These are phyloP conservation scores for Ulota crispa DNA, from an alignment of 225 moss, liverwort and hornwort species.

Conservation along the genomic window DNA sequence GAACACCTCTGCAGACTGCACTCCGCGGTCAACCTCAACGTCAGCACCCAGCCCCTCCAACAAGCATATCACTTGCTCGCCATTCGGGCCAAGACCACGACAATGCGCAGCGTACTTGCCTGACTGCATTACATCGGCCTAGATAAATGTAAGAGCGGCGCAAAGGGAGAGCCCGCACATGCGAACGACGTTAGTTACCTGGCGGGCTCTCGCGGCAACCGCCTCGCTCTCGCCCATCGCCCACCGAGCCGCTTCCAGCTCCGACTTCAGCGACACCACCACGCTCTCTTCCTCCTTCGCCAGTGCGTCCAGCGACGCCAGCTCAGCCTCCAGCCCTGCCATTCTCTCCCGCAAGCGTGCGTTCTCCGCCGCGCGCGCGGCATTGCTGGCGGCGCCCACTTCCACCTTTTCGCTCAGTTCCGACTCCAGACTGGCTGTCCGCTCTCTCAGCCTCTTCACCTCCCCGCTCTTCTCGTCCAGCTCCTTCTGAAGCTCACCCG, in stretches of 20 bases:
- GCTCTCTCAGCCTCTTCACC: constrained; percentile 18
- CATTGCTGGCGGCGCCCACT: background rate
- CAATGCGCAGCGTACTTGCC: background rate
- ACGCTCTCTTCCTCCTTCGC: constrained; percentile 31
- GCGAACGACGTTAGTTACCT: constrained; percentile 51
- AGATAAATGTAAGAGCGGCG: background rate
- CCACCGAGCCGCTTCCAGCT: constrained; percentile 38
- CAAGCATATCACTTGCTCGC: background rate
- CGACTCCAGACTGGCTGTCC: constrained; percentile 32
- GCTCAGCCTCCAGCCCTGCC: constrained; percentile 32
- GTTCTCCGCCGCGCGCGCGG: constrained; percentile 28
- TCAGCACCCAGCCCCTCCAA: background rate
- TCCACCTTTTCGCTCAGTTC: constrained; percentile 28
- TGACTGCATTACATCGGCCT: background rate
- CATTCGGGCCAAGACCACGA: background rate
- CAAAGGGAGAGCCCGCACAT: constrained; percentile 54
- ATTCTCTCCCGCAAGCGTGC: constrained; percentile 21
- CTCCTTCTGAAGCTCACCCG: constrained; percentile 34
- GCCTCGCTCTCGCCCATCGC: constrained; percentile 35
- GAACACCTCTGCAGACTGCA: constrained; percentile 58
- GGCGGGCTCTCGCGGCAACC: constrained; percentile 47
- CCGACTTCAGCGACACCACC: constrained; percentile 38
- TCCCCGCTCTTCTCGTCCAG: constrained; percentile 33
- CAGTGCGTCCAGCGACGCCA: constrained; percentile 37
- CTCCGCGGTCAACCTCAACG: background rate